Evolutionary conservation across 345 rosid genomes (phyloP).

Genomic region (Eutrema japonicum): DNA sequence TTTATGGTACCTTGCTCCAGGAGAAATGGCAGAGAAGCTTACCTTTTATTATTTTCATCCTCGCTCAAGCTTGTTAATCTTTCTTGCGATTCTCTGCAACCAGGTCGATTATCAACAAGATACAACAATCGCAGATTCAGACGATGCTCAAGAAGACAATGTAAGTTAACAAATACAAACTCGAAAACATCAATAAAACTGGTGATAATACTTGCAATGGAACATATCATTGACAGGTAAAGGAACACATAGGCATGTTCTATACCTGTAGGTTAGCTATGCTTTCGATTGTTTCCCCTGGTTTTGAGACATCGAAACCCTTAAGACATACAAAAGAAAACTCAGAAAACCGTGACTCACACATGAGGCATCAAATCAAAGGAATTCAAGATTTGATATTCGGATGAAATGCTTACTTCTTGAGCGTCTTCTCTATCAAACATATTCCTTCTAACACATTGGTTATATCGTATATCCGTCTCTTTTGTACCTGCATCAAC

Average conservation of each 20-base stretch:
- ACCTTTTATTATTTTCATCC: slow-evolving; percentile 87
- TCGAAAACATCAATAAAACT: neutral
- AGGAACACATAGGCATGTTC: slow-evolving; percentile 20
- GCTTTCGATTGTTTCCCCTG: slow-evolving; percentile 76
- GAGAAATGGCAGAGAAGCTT: slow-evolving; percentile 35
- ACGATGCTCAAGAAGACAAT: slow-evolving; percentile 24
- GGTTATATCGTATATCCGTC: slow-evolving; percentile 97
- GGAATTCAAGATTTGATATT: slow-evolving; percentile 23
- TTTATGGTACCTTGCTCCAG: slow-evolving; percentile 11
- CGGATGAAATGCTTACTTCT: slow-evolving; percentile 63
- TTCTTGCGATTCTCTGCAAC: slow-evolving; percentile 86
- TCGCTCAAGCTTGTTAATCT: slow-evolving; percentile 82
- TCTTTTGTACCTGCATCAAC: slow-evolving; percentile 82
- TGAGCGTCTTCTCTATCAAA: slow-evolving; percentile 93
- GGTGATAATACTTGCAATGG: slow-evolving; percentile 19
- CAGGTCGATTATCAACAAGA: slow-evolving; percentile 45
- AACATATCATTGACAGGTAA: slow-evolving; percentile 15
- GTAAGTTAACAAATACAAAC: slow-evolving; percentile 12
- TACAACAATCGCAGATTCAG: slow-evolving; percentile 25
- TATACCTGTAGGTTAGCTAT: slow-evolving; percentile 83
- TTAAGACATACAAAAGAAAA: slow-evolving; percentile 47
- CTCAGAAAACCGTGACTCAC: slow-evolving; percentile 26
- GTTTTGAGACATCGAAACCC: slow-evolving; percentile 90
- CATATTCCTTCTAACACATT: slow-evolving; percentile 99
- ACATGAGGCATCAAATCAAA: slow-evolving; percentile 28